Base-by-base conservation (phyloP, 306 rosid genomes). In the Macrotyloma uniflorum region DNA sequence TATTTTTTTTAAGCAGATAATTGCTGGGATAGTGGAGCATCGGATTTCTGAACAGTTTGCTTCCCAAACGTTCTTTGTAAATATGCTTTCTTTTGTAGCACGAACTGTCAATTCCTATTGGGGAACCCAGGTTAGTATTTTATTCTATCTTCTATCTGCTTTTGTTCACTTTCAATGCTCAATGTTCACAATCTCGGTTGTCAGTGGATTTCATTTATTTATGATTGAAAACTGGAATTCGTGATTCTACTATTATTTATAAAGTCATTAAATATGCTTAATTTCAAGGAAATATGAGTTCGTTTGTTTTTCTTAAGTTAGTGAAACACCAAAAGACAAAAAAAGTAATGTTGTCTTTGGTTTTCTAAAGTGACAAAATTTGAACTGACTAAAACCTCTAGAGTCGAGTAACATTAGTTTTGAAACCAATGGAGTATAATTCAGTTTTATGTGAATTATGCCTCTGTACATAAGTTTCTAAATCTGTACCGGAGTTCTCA, bases 21-120 rank as follows among this genome's bases (percentile, higher is more conserved):
- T 95, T 82, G 98, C 98, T 45, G 98, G 98, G 72, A 45, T 91
- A 74, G 91, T 95, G 77, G 98, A 95, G 89, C 98, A 92, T 81
- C 89, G 98, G 75, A 63, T 95, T 64, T 84, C 97, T 26, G 97
- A 92, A 7, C 84, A 85, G 78, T 87, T 92, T 82, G 14, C 92
- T 61, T 90, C 97, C 63, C 95, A 92, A 78, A 83, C 86, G 32
- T 63, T 92, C 45, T 83, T 94, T 80, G 90, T 92, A 75, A 94
- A 94, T 87, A 79, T 87, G 97, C 54, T 94, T 30, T 94, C 98
- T 18, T 90, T 94, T 81, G 81, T 92, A 63, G 85, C 85, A 50
- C 89, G 98, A 84, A 92, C 90, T 72, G 30, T 91, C 84, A 95
- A 95, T 87, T 95, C 98, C 32, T 95, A 89, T 23, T 95, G 98